A percentile compares a stretch with the other conserved stretches of the same genome.
Conservation (phyloP, 2,329 filamentous ascomycete genomes). For the Verticillium isaacii region DNA sequence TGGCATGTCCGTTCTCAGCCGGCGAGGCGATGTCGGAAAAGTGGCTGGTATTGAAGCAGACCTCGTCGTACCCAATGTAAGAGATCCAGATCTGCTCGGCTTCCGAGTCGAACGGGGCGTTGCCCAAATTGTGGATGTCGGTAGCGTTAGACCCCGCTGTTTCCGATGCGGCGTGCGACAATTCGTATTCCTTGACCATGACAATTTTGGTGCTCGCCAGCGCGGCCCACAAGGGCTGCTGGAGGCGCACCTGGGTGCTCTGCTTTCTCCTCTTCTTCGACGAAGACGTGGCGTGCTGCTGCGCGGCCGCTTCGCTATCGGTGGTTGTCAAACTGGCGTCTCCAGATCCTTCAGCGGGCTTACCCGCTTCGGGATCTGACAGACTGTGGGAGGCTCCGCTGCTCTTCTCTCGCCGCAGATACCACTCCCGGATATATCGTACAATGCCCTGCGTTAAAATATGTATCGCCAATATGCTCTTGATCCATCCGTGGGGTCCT, state of each 20-base stretch:
- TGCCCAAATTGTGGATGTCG: conserved; percentile 72
- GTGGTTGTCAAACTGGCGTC: conserved; percentile 32
- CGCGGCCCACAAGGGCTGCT: conserved; percentile 91
- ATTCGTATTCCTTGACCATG: conserved; percentile 85
- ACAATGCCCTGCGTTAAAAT: conserved; percentile 71
- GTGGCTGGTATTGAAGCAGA: conserved; percentile 69
- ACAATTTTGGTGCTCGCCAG: conserved; percentile 95
- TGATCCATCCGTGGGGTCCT: conserved; percentile 59
- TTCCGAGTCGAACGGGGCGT: conserved; percentile 66
- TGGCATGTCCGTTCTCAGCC: conserved; percentile 21
- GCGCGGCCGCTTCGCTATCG: conserved; percentile 49
- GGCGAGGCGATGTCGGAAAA: conserved; percentile 38
- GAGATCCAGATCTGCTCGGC: conserved; percentile 76
- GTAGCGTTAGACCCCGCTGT: conserved; percentile 70
- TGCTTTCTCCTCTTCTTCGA: conserved; percentile 86
- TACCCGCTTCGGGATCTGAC: conserved; percentile 61
- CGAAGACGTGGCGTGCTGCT: conserved; percentile 52
- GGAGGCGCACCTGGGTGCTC: conserved; percentile 82
- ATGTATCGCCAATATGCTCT: conserved; percentile 67
- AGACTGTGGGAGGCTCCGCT: conserved; percentile 42
- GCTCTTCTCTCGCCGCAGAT: conserved; percentile 54
- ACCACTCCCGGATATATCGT: conserved; percentile 66
- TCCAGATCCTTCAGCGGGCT: conserved; percentile 32
- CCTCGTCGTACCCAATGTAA: conserved; percentile 72
- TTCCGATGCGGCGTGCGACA: conserved; percentile 72